Evolutionary conservation across 352 stramenopile species (phyloP).

Genomic region (Phytophthora melonis): DNA sequence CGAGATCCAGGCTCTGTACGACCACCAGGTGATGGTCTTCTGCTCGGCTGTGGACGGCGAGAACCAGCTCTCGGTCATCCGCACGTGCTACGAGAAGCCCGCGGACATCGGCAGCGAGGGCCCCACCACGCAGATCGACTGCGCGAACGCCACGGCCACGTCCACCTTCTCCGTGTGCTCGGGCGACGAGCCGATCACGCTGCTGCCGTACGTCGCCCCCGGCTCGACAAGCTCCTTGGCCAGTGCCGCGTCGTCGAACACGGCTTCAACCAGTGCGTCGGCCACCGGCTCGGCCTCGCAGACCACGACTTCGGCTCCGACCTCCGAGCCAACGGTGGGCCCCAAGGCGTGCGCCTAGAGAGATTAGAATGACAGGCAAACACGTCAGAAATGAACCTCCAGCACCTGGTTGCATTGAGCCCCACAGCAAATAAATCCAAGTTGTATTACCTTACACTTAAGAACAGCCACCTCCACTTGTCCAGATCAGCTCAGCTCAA

Average conservation of each 20-base stretch:
- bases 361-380: neutral
- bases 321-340: slow-evolving; percentile 7
- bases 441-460: neutral
- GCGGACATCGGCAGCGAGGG: slow-evolving; percentile 35
- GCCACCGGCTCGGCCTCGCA: slow-evolving; percentile 1
- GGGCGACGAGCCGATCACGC: slow-evolving; percentile 51
- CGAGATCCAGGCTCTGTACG: slow-evolving; percentile 60
- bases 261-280: neutral
- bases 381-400: neutral
- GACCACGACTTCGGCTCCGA: slow-evolving; percentile 10
- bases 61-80: slow-evolving; percentile 77
- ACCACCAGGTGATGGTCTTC: slow-evolving; percentile 69
- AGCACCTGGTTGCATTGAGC: neutral
- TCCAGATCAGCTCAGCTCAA: neutral
- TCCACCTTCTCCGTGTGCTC: slow-evolving; percentile 66
- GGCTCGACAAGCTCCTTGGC: slow-evolving; percentile 13
- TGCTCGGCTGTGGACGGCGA: slow-evolving; percentile 64
- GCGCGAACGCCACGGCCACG: slow-evolving; percentile 49
- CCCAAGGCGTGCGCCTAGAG: slow-evolving; percentile 25
- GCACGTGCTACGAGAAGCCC: slow-evolving; percentile 72
- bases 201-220: slow-evolving; percentile 51
- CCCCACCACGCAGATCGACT: slow-evolving; percentile 64
- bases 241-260: neutral
- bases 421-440: neutral
- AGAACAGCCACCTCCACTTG: neutral